Evolutionary conservation across 345 rosid genomes (phyloP).

Genomic region (Mercurialis annua): DNA sequence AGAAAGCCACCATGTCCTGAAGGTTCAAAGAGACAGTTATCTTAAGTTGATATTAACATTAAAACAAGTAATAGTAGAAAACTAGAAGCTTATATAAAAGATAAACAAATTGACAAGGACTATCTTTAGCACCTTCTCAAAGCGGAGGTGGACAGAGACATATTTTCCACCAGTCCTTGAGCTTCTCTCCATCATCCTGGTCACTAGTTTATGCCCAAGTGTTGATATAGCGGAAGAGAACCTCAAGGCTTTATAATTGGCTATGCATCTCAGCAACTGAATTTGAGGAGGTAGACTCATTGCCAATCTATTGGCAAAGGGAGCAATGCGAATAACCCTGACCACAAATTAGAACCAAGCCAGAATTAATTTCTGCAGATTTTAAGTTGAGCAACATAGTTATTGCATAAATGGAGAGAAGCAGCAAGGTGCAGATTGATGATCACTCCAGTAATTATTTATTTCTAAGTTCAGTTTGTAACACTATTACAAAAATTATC

Average conservation of each 20-base stretch:
- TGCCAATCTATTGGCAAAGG: slow-evolving; percentile 95
- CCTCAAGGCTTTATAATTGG: slow-evolving; percentile 79
- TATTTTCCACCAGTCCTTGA: slow-evolving; percentile 68
- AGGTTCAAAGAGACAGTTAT: slow-evolving; percentile 10
- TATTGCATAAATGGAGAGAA: background rate
- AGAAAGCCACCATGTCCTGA: slow-evolving; percentile 98
- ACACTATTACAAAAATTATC: background rate
- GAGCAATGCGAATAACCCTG: slow-evolving; percentile 83
- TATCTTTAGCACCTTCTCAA: slow-evolving; percentile 68
- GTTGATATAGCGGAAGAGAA: slow-evolving; percentile 60
- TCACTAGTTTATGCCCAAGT: slow-evolving; percentile 59
- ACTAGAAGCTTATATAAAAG: slow-evolving; percentile 5
- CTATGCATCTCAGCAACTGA: slow-evolving; percentile 79
- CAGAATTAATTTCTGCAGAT: background rate
- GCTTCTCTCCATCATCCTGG: slow-evolving; percentile 72
- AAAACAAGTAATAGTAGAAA: background rate
- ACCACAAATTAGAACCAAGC: slow-evolving; percentile 16
- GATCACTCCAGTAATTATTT: background rate
- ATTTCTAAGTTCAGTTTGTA: slow-evolving; percentile 1
- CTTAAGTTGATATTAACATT: background rate
- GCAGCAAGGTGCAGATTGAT: background rate
- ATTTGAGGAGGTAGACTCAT: slow-evolving; percentile 85
- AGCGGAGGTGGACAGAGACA: slow-evolving; percentile 80
- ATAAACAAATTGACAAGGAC: background rate
- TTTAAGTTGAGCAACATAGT: background rate